These are phyloP conservation scores for Talaromyces atroroseus DNA, from an alignment of 2,329 filamentous ascomycete genomes.

Conservation along the genomic window DNA sequence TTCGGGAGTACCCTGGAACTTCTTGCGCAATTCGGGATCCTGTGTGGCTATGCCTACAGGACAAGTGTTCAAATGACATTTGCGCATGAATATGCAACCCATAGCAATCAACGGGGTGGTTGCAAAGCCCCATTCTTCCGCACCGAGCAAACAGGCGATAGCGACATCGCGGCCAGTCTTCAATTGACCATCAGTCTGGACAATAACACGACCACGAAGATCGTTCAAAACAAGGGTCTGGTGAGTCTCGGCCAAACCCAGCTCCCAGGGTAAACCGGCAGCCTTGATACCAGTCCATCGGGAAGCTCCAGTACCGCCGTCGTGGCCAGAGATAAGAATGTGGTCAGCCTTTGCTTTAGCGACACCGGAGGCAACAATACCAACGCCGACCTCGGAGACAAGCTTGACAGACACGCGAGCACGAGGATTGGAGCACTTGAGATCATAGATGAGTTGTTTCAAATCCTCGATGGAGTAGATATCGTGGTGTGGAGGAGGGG, in stretches of 20 bases:
- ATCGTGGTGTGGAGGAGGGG: slow-evolving; percentile 92
- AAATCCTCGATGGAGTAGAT: slow-evolving; percentile 98
- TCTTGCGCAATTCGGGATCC: slow-evolving; percentile 87
- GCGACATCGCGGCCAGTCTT: slow-evolving; percentile 89
- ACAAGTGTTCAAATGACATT: slow-evolving; percentile 60
- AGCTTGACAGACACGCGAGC: slow-evolving; percentile 94
- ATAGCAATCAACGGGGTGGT: slow-evolving; percentile 92
- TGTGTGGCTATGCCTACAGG: slow-evolving; percentile 94
- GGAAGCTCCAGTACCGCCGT: slow-evolving; percentile 93
- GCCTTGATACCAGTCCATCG: slow-evolving; percentile 99
- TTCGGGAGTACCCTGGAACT: slow-evolving; percentile 88
- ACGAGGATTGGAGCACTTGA: slow-evolving; percentile 92
- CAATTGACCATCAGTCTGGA: slow-evolving; percentile 93
- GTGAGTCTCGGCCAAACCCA: slow-evolving; percentile 94
- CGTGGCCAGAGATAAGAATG: slow-evolving; percentile 93
- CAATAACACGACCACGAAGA: slow-evolving; percentile 87
- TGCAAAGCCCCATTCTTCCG: slow-evolving; percentile 97
- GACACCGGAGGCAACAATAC: slow-evolving; percentile 94
- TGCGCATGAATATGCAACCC: slow-evolving; percentile 85
- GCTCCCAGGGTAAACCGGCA: slow-evolving; percentile 90
- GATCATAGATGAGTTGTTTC: slow-evolving; percentile 95
- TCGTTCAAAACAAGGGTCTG: slow-evolving; percentile 95
- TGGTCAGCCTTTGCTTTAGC: slow-evolving; percentile 97
- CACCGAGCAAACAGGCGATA: slow-evolving; percentile 88
- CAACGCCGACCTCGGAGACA: slow-evolving; percentile 93